Evolutionary conservation across 2,329 filamentous ascomycete species (phyloP), one percentile per base, ranked within the genome.

Genomic region (Pezicula rhizophila): DNA sequence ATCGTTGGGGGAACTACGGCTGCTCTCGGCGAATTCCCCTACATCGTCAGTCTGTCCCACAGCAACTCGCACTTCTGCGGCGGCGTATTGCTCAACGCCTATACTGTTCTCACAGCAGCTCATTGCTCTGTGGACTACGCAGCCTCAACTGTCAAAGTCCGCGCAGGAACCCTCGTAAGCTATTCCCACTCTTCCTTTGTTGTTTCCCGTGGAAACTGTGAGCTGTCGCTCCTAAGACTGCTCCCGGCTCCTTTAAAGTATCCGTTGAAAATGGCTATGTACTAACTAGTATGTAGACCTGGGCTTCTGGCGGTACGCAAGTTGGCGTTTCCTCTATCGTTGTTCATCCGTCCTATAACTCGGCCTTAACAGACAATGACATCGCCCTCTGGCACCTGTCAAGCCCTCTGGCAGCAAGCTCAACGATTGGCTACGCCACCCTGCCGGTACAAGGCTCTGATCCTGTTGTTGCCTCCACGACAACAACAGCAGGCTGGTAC

Each of bases 61-160:
- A 47, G 46, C 28, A 49, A 52, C 7, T 49, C 44, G 6, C 53
- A 56, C 34, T 57, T 51, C 44, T 59, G 57, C 43, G 55, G 48
- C 40, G 57, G 55, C 37, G 47, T 51, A 8, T 49, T 59, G 46
- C 18, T 57, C 15, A 57, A 59, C 42, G 45, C 50, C 43, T 48
- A 52, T 28, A 57, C 57, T n/a, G 54, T 59, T 17, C 45, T 59
- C 11, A 59, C 57, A 5, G 57, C 57, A 26, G 57, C 47, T 15
- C 57, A 59, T 47, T 59, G 57, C 51, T 54, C 55, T 5, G 46
- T 54, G 2, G 34, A 23, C 28, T 40, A 42, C 25, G 5, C 42
- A 1, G 46, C 55, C 31, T 51, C 46, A 12, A 18, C 38, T 20
- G 53, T 59, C 46, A 56, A 46, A 46, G 48, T 59, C 37, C 57